A percentile compares a stretch with the other conserved stretches of the same genome.
These are phyloP conservation scores for Sphaerostilbella broomeana DNA, from an alignment of 2,329 filamentous ascomycete genomes.

Conservation along the genomic window DNA sequence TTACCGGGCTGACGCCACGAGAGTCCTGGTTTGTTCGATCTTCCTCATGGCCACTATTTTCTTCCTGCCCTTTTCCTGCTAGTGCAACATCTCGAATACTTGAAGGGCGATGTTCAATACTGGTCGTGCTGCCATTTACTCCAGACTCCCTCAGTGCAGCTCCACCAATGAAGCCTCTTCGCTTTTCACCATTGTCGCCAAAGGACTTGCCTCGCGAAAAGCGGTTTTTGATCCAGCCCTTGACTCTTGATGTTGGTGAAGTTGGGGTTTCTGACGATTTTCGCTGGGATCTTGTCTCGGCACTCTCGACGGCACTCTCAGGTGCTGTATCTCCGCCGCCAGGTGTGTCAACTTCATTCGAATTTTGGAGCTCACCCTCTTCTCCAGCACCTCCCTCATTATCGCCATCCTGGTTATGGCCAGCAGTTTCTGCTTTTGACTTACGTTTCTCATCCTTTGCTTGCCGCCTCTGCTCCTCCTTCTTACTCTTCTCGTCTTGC, in stretches of 20 bases:
- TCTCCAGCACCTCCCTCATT: constrained; percentile 8
- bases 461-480: constrained; percentile 47
- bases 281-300: background rate
- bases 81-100: constrained; percentile 43
- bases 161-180: constrained; percentile 44
- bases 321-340: background rate
- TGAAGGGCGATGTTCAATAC: constrained; percentile 34
- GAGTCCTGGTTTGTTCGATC: constrained; percentile 21
- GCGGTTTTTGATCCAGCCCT: constrained; percentile 50
- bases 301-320: background rate
- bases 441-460: constrained; percentile 49
- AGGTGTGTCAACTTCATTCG: background rate
- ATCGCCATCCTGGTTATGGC: constrained; percentile 17
- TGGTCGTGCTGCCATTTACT: constrained; percentile 39
- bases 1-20: constrained; percentile 32
- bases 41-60: constrained; percentile 18
- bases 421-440: constrained; percentile 18
- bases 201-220: constrained; percentile 40
- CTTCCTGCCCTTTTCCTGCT: constrained; percentile 30
- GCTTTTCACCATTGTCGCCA: constrained; percentile 30
- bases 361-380: constrained; percentile 4
- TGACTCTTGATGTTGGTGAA: constrained; percentile 38
- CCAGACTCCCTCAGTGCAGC: constrained; percentile 38
- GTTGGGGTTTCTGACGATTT: constrained; percentile 14
- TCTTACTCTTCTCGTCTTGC: constrained; percentile 34